Conservation (phyloP, 305 asterid genomes). For the Fraxinus latifolia region DNA sequence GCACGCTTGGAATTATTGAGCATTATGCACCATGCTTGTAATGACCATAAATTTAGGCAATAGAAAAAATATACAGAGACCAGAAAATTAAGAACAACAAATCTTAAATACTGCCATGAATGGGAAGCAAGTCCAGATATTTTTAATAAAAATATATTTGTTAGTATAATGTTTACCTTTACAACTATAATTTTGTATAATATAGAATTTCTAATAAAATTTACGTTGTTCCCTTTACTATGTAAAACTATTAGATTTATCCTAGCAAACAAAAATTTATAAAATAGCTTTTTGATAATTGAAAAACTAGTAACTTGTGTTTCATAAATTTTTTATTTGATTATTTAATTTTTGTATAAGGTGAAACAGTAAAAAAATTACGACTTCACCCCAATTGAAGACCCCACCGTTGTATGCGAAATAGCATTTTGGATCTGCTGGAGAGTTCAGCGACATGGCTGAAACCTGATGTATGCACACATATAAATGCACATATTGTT, state of each 20-base stretch:
- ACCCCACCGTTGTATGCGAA: no score
- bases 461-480: neutral
- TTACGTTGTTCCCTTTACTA: neutral
- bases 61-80: neutral
- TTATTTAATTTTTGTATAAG: neutral
- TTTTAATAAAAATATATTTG: neutral
- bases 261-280: neutral
- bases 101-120: neutral
- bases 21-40: neutral
- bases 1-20: neutral
- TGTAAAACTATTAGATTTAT: neutral
- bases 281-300: neutral
- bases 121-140: neutral
- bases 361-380: neutral
- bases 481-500: neutral
- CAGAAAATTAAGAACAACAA: neutral
- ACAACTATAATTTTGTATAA: neutral
- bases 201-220: neutral
- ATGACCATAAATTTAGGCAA: neutral
- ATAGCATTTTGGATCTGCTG: neutral
- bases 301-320: neutral
- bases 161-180: neutral
- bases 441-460: neutral
- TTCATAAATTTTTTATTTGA: neutral
- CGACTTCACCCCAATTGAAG: no score